A percentile compares a stretch with the other conserved stretches of the same genome.
Evolutionary conservation across 2,329 filamentous ascomycete genomes (phyloP).

Genomic region (Nothopassalora personata): DNA sequence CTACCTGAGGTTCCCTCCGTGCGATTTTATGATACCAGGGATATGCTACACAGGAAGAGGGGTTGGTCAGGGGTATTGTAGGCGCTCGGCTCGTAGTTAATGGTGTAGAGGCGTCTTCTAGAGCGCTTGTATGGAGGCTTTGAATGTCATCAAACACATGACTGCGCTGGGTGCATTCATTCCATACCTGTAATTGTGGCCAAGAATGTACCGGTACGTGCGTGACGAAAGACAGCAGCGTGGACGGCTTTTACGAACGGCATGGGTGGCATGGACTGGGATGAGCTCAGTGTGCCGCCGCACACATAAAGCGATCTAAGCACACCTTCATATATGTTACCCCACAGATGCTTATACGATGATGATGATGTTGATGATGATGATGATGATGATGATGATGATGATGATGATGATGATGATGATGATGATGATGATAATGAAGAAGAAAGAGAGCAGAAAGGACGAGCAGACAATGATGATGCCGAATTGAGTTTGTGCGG

Average conservation of each 20-base stretch:
- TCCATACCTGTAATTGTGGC: not conserved
- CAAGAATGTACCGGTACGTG: not conserved
- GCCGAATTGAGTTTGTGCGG: not conserved
- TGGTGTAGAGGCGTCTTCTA: not conserved
- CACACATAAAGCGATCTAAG: not conserved
- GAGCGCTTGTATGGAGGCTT: not conserved
- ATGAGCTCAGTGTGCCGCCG: not conserved
- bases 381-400: not conserved
- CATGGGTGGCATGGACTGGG: not conserved
- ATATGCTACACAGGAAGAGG: not conserved
- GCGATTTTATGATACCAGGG: slow-evolving; percentile 1
- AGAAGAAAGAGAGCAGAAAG: not conserved
- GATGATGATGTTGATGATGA: not conserved
- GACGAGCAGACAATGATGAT: not conserved
- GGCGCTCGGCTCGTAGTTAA: not conserved
- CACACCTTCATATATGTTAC: not conserved
- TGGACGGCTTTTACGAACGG: not conserved
- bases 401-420: not conserved
- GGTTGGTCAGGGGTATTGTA: not conserved
- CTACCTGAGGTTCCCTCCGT: not conserved
- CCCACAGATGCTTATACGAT: not conserved
- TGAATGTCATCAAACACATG: not conserved
- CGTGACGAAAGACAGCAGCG: not conserved
- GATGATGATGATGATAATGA: no score
- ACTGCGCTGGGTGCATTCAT: not conserved